phyloP scores from a whole-genome alignment of 495 filamentous ascomycete genomes.

The Tuber microsphaerosporum region DNA sequence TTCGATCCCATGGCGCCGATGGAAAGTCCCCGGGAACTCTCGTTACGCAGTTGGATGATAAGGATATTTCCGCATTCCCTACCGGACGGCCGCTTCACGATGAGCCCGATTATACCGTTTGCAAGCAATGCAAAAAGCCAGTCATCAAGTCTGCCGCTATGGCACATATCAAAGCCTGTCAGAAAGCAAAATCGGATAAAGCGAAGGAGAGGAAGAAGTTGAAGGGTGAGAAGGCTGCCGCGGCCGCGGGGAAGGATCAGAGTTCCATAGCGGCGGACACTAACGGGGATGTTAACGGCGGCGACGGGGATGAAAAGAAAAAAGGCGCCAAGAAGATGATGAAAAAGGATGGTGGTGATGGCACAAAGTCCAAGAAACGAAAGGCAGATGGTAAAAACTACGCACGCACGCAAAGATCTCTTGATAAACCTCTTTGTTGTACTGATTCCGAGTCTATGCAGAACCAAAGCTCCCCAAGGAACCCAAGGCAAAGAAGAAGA shows the following conservation, averaged over 20 bases:
- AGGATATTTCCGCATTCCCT: slow-evolving; percentile 61
- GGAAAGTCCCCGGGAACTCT: slow-evolving; percentile 49
- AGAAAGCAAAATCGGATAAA: slow-evolving; percentile 52
- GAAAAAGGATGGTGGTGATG: slow-evolving; percentile 54
- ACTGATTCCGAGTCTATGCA: slow-evolving; percentile 20
- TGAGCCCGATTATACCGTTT: slow-evolving; percentile 58
- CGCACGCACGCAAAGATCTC: background rate
- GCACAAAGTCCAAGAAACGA: slow-evolving; percentile 78
- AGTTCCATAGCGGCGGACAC: slow-evolving; percentile 53
- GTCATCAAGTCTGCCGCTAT: slow-evolving; percentile 55
- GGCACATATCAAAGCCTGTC: slow-evolving; percentile 62
- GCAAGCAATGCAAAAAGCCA: slow-evolving; percentile 75
- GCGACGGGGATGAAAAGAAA: slow-evolving; percentile 48
- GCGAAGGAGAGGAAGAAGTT: slow-evolving; percentile 72
- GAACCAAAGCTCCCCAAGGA: slow-evolving; percentile 50
- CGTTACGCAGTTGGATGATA: slow-evolving; percentile 67
- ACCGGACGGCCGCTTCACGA: slow-evolving; percentile 68
- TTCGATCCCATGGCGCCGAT: slow-evolving; percentile 46
- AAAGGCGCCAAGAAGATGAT: slow-evolving; percentile 39
- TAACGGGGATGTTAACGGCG: slow-evolving; percentile 52
- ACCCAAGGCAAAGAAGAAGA: slow-evolving; percentile 83
- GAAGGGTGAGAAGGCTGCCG: slow-evolving; percentile 67
- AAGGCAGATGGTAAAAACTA: slow-evolving; percentile 69
- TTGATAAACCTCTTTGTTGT: background rate
- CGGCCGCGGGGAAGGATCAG: slow-evolving; percentile 63